Percentiles rank a stretch among this genome's conserved stretches.
These are phyloP conservation scores for Cunninghamia lanceolata DNA, from an alignment of 75 land plant genomes.

Conservation along the genomic window DNA sequence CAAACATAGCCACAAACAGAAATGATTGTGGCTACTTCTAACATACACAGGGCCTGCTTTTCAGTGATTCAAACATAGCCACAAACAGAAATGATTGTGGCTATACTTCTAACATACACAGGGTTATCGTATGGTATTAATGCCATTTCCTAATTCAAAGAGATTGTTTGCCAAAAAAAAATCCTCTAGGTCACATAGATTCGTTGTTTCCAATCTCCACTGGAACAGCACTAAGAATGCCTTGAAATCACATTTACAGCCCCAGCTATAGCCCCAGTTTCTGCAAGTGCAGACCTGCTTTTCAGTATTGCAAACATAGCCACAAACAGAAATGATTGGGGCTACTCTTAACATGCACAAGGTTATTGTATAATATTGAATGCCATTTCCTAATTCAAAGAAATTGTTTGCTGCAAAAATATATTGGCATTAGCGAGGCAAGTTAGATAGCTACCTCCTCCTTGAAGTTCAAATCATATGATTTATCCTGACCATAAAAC, in stretches of 20 bases:
- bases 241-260: too few relatives aligned
- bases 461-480: slow-evolving; percentile 96
- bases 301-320: background rate
- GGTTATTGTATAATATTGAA: background rate
- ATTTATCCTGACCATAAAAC: slow-evolving; percentile 76
- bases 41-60: background rate
- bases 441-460: slow-evolving; percentile 58
- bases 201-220: too few relatives aligned
- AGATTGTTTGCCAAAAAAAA: background rate
- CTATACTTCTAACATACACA: too few relatives aligned
- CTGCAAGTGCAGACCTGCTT: too few relatives aligned
- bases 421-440: background rate
- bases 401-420: background rate
- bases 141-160: background rate
- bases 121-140: background rate
- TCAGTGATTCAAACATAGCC: too few relatives aligned
- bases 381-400: background rate
- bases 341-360: background rate
- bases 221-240: too few relatives aligned
- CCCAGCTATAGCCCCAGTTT: too few relatives aligned
- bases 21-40: too few relatives aligned
- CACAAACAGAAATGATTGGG: background rate
- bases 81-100: too few relatives aligned
- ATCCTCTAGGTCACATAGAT: too few relatives aligned
- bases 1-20: too few relatives aligned